Evolutionary conservation across 768 basidiomycete species (phyloP).

Genomic region (Russula sp.): DNA sequence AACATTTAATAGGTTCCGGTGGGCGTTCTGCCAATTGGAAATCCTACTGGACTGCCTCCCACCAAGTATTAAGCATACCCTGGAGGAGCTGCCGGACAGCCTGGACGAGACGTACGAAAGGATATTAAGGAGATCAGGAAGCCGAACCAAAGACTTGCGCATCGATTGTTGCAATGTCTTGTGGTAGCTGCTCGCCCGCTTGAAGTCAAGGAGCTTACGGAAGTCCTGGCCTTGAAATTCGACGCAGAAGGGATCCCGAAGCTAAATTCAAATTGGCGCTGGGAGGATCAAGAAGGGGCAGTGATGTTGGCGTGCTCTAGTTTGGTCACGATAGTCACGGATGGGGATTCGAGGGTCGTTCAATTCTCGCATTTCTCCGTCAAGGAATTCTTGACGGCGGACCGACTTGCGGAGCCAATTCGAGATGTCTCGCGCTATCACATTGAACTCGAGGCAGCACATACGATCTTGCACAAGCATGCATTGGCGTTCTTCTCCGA

Average conservation of each 20-base stretch:
- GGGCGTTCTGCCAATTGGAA: slow-evolving; percentile 11
- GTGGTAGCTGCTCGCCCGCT: background rate
- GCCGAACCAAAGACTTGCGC: background rate
- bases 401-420: background rate
- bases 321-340: background rate
- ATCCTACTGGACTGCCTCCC: background rate
- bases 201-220: background rate
- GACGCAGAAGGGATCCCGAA: background rate
- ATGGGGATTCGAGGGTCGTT: background rate
- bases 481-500: background rate
- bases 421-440: background rate
- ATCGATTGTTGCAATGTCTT: slow-evolving; percentile 5
- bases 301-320: background rate
- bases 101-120: slow-evolving; percentile 8
- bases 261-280: background rate
- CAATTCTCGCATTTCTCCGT: slow-evolving; percentile 4
- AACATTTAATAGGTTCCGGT: slow-evolving; percentile 6
- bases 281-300: background rate
- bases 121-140: background rate
- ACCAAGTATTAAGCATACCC: background rate
- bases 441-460: background rate
- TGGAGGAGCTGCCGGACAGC: background rate
- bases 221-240: background rate
- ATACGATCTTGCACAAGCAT: background rate
- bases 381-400: background rate